Evolutionary conservation across 1,284 basidiomycete genomes (phyloP), one percentile per base, ranked within the genome.

Genomic region (Rhodotorula sp.): DNA sequence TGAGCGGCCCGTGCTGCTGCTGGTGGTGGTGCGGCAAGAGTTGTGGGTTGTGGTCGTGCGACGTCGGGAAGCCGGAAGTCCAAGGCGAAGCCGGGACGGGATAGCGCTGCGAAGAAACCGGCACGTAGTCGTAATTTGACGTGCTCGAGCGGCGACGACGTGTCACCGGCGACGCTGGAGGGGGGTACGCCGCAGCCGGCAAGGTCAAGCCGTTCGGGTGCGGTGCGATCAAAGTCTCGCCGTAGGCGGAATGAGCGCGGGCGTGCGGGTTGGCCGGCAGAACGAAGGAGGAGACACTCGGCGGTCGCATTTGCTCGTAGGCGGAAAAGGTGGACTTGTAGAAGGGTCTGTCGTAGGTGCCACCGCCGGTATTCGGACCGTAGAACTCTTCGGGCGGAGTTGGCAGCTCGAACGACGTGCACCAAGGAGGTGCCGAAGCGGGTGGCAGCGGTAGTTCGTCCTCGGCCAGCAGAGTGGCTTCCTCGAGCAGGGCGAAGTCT

Each of bases 351-450:
- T 52, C 43, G 29, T 51, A 39, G 1, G 51, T 23, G 29, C 26
- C 57, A 6, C 6, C 23, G 34, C 23, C 31, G 16, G 34, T 3
- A 2, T 43, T 46, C 5, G 46, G 20, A 26, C 29, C 59, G 46
- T 29, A 48, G 65, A 64, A 10, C 62, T 58, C 16, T 1, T 56
- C n/a, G 20, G 61, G 51, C 8, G 46, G 66, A 10, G 60, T 61
- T 14, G 57, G 63, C 4, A 68, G 5, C 48, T 68, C 63, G 61
- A 76, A 74, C 7, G 58, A 39, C 20, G 75, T 71, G 39, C 68
- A 70, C 66, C 71, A 68, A 3, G 72, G 64, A 6, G 72, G 72
- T 0, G 72, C 75, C 12, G 72, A 76, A 6, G 16, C 1, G 70
- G 72, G 59, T 21, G 51, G 46, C 29, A 58, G n/a, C 26, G 56